Evolutionary conservation across 768 basidiomycete species (phyloP), one percentile per base, ranked within the genome.

Genomic region (Hebeloma cylindrosporum): DNA sequence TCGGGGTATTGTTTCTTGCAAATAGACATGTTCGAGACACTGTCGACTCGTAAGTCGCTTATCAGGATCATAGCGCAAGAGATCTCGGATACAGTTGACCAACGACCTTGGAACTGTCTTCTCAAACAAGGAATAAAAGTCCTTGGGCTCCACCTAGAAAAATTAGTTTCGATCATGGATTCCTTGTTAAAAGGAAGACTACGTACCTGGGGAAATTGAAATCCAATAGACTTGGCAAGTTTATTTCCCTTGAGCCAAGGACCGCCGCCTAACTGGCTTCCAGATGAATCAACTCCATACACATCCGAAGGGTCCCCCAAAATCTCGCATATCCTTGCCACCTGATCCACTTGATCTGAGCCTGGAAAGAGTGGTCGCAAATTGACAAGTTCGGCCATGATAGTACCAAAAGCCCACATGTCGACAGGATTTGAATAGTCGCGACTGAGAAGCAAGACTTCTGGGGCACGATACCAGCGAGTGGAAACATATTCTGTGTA

Each of bases 401-500:
- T 99, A 5, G 96, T 95, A 11, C 96, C 96, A 42, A 99, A 72
- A 3, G 96, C 96, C 96, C 96, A 99, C 89, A 98, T 93, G 59
- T 99, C 96, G 18, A 99, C 95, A 3, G 96, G 93, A 59, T 88
- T 89, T 7, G 92, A 94, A 61, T 99, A 99, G 63, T 97, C 88
- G 45, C 83, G 79, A 58, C 90, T 92, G 48, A 91, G 76, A 29
- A 99, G 77, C 22, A 99, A 74, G 13, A 99, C 93, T 64, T 99
- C 96, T 11, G 96, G 96, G 0, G 96, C 96, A 46, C 96, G 89
- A 67, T 99, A 99, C 96, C 96, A 99, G 29, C 96, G 78, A n/a
- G 96, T 99, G 16, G 93, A 89, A 28, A 99, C 96, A 60, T 99
- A 98, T 70, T 98, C 96, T 20, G 96, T 98, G 62, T 97, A 99